Conservation (phyloP, 306 rosid genomes). For the Cicer arietinum region DNA sequence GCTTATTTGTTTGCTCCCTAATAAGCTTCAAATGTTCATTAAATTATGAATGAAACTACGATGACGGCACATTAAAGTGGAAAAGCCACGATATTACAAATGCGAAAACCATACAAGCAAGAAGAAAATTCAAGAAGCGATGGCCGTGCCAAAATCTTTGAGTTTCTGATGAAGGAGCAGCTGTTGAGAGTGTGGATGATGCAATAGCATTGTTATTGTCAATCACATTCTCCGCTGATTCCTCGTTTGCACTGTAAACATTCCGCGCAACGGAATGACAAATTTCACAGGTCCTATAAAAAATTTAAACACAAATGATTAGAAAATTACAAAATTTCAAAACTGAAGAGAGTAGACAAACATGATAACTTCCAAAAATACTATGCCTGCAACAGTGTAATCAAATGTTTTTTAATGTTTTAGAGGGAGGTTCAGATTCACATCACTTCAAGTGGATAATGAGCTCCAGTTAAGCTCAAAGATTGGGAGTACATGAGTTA, state of each 20-base stretch:
- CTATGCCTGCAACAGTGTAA: not conserved
- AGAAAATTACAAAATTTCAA: slow-evolving; percentile 9
- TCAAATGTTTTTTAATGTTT: not conserved
- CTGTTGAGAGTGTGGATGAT: slow-evolving; percentile 51
- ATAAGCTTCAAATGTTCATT: slow-evolving; percentile 33
- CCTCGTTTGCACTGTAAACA: slow-evolving; percentile 67
- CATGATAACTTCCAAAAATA: not conserved
- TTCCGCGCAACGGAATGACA: slow-evolving; percentile 84
- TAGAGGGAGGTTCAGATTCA: not conserved
- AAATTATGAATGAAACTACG: slow-evolving; percentile 36
- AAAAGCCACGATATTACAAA: slow-evolving; percentile 97
- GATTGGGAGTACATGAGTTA: too few relatives aligned
- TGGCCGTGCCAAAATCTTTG: slow-evolving; percentile 94
- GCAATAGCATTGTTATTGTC: slow-evolving; percentile 57
- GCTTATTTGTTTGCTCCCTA: slow-evolving; percentile 10
- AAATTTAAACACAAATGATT: slow-evolving; percentile 35
- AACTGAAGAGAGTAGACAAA: not conserved
- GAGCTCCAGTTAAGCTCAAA: too few relatives aligned
- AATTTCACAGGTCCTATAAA: slow-evolving; percentile 86
- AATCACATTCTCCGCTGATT: slow-evolving; percentile 56
- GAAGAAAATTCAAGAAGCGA: slow-evolving; percentile 87
- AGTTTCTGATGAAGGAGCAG: slow-evolving; percentile 59
- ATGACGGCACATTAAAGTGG: slow-evolving; percentile 77
- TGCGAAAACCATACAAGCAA: slow-evolving; percentile 94
- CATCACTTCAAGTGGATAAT: too few relatives aligned